Base-by-base conservation (phyloP, 179 eudicot species). In the Amaranthus tricolor region DNA sequence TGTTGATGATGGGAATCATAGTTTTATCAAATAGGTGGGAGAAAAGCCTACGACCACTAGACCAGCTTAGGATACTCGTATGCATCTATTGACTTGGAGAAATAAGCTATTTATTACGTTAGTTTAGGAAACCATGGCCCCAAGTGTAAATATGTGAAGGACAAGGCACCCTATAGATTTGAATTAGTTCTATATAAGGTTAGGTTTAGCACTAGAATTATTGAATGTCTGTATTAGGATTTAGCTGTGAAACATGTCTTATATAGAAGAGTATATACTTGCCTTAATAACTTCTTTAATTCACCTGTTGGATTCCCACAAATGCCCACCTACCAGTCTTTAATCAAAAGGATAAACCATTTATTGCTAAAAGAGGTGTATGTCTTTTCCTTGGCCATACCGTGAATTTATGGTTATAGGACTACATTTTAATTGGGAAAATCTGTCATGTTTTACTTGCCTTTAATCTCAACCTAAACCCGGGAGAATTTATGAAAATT, bases 351-450 rank as follows among this genome's bases (percentile, higher is more conserved):
- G 51, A 54, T 64, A 13, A 64, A 14, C 44, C 70, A 63, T 64
- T 52, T 62, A 62, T n/a, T 73, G 48, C 17, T 43, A 47, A 55
- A 16, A 40, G 53, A 24, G 19, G 44, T 40, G 49, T 40, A 70
- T 72, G 49, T 65, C 66, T 56, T 2, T 45, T 50, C 69, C 61
- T 60, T 56, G 62, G 55, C 43, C 78, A 68, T 17, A 12, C 47
- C 21, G 58, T 68, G 19, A 31, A 11, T 16, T 57, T 40, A 14
- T 31, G 40, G 40, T 31, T 31, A 31, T 31, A 31, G 40, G 40
- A 9, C 14, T 62, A 40, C 15, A 11, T 17, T 31, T 16, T 55
- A 55, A 16, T 17, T 5, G 16, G n/a, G 15, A 17, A 20, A 19
- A 54, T 48, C 12, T 59, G 52, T 71, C 52, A 57, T 21, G 11